Percentiles rank a stretch among this genome's conserved stretches.
Conservation (phyloP, 1,284 basidiomycete species). For the Ganoderma boninense region DNA sequence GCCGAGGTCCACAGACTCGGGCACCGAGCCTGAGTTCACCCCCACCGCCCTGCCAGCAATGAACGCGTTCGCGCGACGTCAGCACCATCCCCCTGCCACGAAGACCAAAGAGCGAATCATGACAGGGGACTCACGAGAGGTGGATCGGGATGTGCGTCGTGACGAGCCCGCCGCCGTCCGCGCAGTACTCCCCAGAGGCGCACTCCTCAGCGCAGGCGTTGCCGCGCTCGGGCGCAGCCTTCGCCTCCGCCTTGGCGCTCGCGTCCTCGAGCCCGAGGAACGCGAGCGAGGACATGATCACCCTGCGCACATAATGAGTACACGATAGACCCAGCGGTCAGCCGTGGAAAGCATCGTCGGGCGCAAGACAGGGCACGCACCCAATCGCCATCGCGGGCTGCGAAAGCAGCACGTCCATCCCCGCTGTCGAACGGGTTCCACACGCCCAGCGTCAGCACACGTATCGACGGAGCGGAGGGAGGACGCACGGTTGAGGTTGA, state of each 20-base stretch:
- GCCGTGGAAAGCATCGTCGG: too few relatives aligned
- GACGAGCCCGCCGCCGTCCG: neutral
- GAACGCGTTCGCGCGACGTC: neutral
- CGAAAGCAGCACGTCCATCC: constrained; percentile 26
- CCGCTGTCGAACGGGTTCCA: constrained; percentile 5
- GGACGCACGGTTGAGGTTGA: constrained; percentile 23
- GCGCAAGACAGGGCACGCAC: constrained; percentile 5
- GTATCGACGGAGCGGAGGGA: neutral
- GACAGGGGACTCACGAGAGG: neutral
- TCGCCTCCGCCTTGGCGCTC: neutral
- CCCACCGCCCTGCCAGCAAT: too few relatives aligned
- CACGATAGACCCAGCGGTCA: too few relatives aligned
- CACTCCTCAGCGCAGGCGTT: neutral
- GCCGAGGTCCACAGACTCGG: too few relatives aligned
- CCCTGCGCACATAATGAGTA: too few relatives aligned
- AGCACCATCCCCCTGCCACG: neutral
- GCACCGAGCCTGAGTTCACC: too few relatives aligned
- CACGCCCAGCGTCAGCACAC: neutral
- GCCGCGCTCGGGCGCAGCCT: neutral
- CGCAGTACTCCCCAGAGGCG: neutral
- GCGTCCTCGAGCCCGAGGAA: constrained; percentile 23
- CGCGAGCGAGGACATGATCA: constrained; percentile 23
- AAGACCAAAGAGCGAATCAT: neutral
- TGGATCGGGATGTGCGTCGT: constrained; percentile 1
- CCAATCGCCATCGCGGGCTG: constrained; percentile 22